Conservation (phyloP, 2,329 filamentous ascomycete genomes). For the Chrysosporium queenslandicum region DNA sequence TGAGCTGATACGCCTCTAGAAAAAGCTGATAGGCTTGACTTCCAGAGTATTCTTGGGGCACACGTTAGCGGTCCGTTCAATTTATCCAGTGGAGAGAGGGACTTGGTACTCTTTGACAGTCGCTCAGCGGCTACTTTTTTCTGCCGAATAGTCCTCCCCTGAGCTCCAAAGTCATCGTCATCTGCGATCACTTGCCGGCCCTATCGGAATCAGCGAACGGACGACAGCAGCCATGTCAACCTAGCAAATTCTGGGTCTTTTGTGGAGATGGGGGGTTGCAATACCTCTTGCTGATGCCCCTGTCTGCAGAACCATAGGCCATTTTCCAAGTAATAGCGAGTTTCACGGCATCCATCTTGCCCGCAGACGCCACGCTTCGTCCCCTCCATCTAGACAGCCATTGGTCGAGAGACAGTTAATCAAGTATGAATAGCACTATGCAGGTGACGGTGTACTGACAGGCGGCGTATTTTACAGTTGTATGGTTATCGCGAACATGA, state of each 20-base stretch:
- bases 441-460: neutral
- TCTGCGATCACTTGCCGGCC: constrained; percentile 46
- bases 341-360: constrained; percentile 58
- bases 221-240: constrained; percentile 13
- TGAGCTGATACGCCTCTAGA: constrained; percentile 71
- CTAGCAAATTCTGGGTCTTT: constrained; percentile 1
- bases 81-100: neutral
- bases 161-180: constrained; percentile 57
- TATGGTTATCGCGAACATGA: no score
- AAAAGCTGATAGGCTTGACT: constrained; percentile 65
- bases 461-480: no score
- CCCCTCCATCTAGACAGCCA: constrained; percentile 31
- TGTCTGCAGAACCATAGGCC: constrained; percentile 69
- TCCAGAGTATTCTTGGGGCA: constrained; percentile 50
- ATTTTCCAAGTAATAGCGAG: constrained; percentile 62
- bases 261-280: no score
- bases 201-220: constrained; percentile 21
- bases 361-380: constrained; percentile 42
- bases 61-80: neutral
- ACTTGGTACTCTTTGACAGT: constrained; percentile 40
- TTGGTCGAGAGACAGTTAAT: neutral
- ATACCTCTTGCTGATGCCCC: constrained; percentile 69
- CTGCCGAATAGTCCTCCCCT: constrained; percentile 47
- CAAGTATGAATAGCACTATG: neutral
- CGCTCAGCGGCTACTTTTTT: constrained; percentile 50